These are phyloP conservation scores for Cordyceps pruinosa DNA, from an alignment of 2,329 filamentous ascomycete species.

Conservation along the genomic window DNA sequence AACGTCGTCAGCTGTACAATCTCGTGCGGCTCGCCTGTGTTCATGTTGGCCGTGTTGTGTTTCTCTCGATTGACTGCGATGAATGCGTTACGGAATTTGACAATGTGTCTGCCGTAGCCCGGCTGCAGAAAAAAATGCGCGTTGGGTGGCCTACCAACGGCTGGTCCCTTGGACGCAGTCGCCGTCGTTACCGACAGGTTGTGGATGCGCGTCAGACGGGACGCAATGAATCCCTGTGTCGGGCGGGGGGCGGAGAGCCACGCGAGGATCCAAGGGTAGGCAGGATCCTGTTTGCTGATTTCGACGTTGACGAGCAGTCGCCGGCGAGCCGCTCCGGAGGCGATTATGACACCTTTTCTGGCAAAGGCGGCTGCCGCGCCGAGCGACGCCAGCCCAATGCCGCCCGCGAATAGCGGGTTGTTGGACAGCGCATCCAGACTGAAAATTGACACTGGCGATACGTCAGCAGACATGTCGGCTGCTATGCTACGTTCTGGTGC, in stretches of 20 bases:
- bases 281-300: slow-evolving; percentile 87
- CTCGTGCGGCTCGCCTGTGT: slow-evolving; percentile 86
- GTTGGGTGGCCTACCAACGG: slow-evolving; percentile 57
- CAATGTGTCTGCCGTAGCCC: slow-evolving; percentile 80
- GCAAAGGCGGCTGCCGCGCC: slow-evolving; percentile 76
- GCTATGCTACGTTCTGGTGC: not conserved
- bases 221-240: slow-evolving; percentile 51
- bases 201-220: slow-evolving; percentile 52
- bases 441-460: slow-evolving; percentile 28
- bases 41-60: slow-evolving; percentile 72
- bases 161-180: slow-evolving; percentile 53
- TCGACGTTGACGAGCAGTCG: slow-evolving; percentile 92
- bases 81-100: slow-evolving; percentile 81
- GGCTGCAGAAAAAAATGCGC: slow-evolving; percentile 86
- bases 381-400: slow-evolving; percentile 84
- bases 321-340: slow-evolving; percentile 67
- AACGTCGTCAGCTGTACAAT: slow-evolving; percentile 87
- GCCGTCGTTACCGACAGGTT: slow-evolving; percentile 52
- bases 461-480: slow-evolving; percentile 25
- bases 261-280: slow-evolving; percentile 88
- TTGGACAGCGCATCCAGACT: slow-evolving; percentile 53
- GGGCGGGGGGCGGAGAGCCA: slow-evolving; percentile 86
- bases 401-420: slow-evolving; percentile 60
- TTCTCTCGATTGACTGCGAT: slow-evolving; percentile 83
- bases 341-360: slow-evolving; percentile 67